phyloP scores from a whole-genome alignment of 306 rosid genomes.

The Malus domestica region ASM211411v1 NC_041794.1:27826001-27826500 shows the following conservation, averaged over 20 bases:
- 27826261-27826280: background rate
- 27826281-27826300: background rate
- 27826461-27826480: background rate
- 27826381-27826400: background rate
- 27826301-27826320: background rate
- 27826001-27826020: background rate
- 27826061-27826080: no score
- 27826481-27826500: background rate
- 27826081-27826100: no score
- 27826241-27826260: background rate
- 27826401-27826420: background rate
- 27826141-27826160: no score
- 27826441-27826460: background rate
- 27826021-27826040: background rate
- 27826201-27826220: no score
- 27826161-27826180: no score
- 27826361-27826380: background rate
- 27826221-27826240: no score
- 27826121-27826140: no score
- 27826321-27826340: background rate
- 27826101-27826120: fast-evolving
- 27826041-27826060: background rate
- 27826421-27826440: background rate
- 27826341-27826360: background rate
- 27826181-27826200: fast-evolving